Conservation (phyloP, 305 asterid genomes). For the Fraxinus albicans region DNA sequence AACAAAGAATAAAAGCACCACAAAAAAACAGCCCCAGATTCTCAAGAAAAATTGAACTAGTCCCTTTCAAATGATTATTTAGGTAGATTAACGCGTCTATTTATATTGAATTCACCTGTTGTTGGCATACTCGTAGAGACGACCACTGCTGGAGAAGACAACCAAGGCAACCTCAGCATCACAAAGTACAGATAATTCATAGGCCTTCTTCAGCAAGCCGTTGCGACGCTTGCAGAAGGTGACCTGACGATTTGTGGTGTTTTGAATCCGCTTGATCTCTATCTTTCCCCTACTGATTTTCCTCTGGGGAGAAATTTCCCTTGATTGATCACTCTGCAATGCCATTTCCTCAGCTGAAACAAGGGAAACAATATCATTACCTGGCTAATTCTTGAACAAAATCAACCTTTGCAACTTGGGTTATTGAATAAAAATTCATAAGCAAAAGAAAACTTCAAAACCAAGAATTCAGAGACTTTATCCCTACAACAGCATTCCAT, state of each 20-base stretch:
- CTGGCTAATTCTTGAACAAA: background rate
- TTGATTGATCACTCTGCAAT: slow-evolving; percentile 50
- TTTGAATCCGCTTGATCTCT: slow-evolving; percentile 87
- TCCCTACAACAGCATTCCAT: background rate
- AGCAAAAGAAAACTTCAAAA: background rate
- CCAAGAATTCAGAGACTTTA: background rate
- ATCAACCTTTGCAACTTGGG: slow-evolving; percentile 3
- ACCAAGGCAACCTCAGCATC: slow-evolving; percentile 87
- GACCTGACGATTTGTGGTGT: slow-evolving; percentile 88
- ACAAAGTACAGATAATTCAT: slow-evolving; percentile 81
- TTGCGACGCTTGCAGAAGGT: slow-evolving; percentile 87
- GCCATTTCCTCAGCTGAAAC: slow-evolving; percentile 44
- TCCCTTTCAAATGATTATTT: background rate
- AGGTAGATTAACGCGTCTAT: background rate
- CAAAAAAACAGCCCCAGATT: slow-evolving; percentile 1
- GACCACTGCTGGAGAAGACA: slow-evolving; percentile 85
- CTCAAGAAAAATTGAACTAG: background rate
- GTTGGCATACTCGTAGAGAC: slow-evolving; percentile 86
- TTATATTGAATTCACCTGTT: slow-evolving; percentile 44
- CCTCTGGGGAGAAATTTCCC: slow-evolving; percentile 65
- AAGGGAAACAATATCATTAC: background rate
- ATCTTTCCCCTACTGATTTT: slow-evolving; percentile 74
- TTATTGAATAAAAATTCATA: background rate
- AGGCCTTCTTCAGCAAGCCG: slow-evolving; percentile 82
- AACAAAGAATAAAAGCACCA: background rate